A percentile compares a stretch with the other conserved stretches of the same genome.
Conservation (phyloP, 2,329 filamentous ascomycete genomes). For the Colletotrichum salicis region DNA sequence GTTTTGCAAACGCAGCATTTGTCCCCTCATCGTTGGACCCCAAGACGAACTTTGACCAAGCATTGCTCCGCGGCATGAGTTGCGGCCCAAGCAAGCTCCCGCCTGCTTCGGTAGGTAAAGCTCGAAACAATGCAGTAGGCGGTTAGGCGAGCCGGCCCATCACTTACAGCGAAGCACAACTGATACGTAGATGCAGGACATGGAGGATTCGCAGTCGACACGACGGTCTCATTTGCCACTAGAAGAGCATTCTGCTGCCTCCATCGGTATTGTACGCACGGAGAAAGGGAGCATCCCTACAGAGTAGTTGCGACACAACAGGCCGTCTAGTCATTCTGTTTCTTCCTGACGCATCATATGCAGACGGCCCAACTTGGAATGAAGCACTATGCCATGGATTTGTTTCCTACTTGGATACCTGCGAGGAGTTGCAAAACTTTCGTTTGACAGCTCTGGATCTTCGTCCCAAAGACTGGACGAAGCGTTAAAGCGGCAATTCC, state of each 20-base stretch:
- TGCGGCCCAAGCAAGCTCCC: not conserved
- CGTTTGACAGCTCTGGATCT: slow-evolving; percentile 5
- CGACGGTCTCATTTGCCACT: not conserved
- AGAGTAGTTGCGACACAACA: not conserved
- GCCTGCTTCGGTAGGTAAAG: not conserved
- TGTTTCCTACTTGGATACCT: not conserved
- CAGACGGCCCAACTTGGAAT: not conserved
- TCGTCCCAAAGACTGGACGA: slow-evolving; percentile 11
- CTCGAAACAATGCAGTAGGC: not conserved
- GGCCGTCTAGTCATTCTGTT: not conserved
- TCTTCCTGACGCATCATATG: not conserved
- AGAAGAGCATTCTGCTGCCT: not conserved
- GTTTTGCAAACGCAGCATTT: not conserved
- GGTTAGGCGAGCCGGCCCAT: not conserved
- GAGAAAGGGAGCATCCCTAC: not conserved
- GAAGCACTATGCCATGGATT: not conserved
- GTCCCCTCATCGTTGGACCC: not conserved
- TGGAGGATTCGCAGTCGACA: not conserved
- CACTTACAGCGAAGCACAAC: not conserved
- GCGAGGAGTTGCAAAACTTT: slow-evolving; percentile 27
- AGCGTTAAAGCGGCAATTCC: slow-evolving; percentile 12
- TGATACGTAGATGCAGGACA: not conserved
- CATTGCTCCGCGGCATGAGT: not conserved
- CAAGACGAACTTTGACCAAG: not conserved
- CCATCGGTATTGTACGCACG: not conserved